A percentile compares a stretch with the other conserved stretches of the same genome.
Conservation (phyloP, 208 protist species). For the Angomonas desouzai region DNA sequence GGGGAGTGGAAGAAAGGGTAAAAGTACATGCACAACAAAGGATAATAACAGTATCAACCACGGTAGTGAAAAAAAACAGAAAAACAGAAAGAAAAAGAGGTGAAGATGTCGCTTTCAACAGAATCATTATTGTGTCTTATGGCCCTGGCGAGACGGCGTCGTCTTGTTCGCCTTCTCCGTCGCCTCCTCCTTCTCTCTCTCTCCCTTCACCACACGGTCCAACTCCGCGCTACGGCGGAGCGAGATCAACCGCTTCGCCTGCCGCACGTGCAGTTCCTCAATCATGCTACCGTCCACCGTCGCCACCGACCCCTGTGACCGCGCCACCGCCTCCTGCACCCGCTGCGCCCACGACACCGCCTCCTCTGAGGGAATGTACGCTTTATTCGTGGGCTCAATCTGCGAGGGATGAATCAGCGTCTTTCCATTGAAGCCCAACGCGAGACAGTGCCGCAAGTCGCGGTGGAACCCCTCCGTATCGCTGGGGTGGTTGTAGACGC, state of each 20-base stretch:
- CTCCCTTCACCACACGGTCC: not conserved
- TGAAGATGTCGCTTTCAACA: not conserved
- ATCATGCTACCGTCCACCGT: constrained; percentile 61
- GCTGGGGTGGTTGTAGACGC: constrained; percentile 67
- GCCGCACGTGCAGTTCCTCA: constrained; percentile 62
- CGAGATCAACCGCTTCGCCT: constrained; percentile 32
- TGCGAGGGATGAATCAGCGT: constrained; percentile 68
- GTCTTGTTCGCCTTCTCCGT: not conserved
- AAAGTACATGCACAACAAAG: not conserved
- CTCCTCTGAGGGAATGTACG: constrained; percentile 46
- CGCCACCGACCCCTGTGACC: constrained; percentile 26
- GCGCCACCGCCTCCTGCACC: constrained; percentile 31
- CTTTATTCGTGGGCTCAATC: constrained; percentile 54
- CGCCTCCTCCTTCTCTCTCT: not conserved
- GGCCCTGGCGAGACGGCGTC: constrained; percentile 3
- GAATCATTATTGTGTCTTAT: not conserved
- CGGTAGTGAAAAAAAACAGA: constrained; percentile 11
- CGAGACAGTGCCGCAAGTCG: constrained; percentile 39
- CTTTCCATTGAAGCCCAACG: constrained; percentile 81
- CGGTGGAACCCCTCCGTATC: constrained; percentile 60
- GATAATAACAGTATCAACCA: not conserved
- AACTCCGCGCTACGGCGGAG: constrained; percentile 27
- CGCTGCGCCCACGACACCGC: constrained; percentile 66
- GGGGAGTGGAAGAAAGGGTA: not conserved
- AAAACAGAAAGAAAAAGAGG: not conserved